A percentile compares a stretch with the other conserved stretches of the same genome.
Evolutionary conservation across 2,329 filamentous ascomycete genomes (phyloP).

Genomic region (Fusarium sp.): DNA sequence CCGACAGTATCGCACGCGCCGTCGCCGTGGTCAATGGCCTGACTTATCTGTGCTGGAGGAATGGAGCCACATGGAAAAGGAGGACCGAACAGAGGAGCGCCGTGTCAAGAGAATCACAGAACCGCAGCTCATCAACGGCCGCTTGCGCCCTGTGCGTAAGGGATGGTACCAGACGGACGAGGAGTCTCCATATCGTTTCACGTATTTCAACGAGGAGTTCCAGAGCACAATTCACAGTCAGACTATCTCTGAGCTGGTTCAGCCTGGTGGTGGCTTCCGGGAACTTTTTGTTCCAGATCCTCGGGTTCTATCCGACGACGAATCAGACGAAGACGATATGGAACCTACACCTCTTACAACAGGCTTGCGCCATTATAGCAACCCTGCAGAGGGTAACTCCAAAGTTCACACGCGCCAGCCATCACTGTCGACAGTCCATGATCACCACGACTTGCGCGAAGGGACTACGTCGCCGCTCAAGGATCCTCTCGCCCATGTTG

Average conservation of each 20-base stretch:
- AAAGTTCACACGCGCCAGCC: conserved; percentile 57
- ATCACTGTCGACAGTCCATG: conserved; percentile 50
- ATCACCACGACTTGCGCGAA: conserved; percentile 30
- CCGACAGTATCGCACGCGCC: conserved; percentile 54
- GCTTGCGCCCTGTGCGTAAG: conserved; percentile 80
- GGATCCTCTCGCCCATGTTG: conserved; percentile 43
- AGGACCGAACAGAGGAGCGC: conserved; percentile 79
- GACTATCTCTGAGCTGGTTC: conserved; percentile 90
- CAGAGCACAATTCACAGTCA: conserved; percentile 96
- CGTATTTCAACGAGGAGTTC: conserved; percentile 98
- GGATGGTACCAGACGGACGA: conserved; percentile 90
- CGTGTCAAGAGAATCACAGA: conserved; percentile 93
- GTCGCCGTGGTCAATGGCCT: conserved; percentile 82
- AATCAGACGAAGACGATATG: conserved; percentile 71
- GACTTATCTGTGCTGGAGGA: conserved; percentile 85
- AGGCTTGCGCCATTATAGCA: conserved; percentile 38
- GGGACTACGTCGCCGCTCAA: conserved; percentile 44
- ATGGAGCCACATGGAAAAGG: conserved; percentile 91
- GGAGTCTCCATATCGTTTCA: conserved; percentile 92
- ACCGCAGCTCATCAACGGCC: conserved; percentile 89
- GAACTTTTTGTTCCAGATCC: conserved; percentile 93
- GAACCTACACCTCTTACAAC: conserved; percentile 41
- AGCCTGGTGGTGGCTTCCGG: conserved; percentile 82
- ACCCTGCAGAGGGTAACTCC: conserved; percentile 51
- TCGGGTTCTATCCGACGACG: conserved; percentile 76